Base-by-base conservation (phyloP, 306 rosid genomes). In the Begonia peltatifolia region DNA sequence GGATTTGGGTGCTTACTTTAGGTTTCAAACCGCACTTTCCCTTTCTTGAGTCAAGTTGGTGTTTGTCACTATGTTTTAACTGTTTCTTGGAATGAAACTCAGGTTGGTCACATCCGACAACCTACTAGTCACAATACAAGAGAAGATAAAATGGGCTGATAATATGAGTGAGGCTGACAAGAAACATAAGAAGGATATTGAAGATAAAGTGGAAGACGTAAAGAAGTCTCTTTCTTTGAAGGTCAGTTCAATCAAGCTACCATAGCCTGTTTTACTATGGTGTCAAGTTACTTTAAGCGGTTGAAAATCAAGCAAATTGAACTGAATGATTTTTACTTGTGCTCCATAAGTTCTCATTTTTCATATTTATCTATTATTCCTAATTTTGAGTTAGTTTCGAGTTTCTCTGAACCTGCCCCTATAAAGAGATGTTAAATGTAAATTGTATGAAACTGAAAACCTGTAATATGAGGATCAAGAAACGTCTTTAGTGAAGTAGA, bases 71-170 rank as follows among this genome's bases (percentile, higher is more conserved):
- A 14, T 46, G 12, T 30, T 30, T 5, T 57, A 22, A 48, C 52
- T 49, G 42, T 57, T 42, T 54, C 52, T 49, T 20, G 74, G 61
- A 52, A 41, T 64, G 63, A 64, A 64, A 71, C 56, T 12, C 68
- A 89, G 97, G 97, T 68, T 85, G 78, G 52, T 71, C 70, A 85
- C 90, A 6, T 89, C 97, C 41, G 89, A 83, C 71, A 74, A 74
- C 56, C 69, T 89, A 62, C 93, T 85, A 54, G 74, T 73, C 58
- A 74, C 97, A 53, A 89, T 89, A 66, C 94, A 89, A 78, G 95
- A 89, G 54, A 89, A 83, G 83, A 89, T 89, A 42, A 89, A 75
- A 70, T 89, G 97, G 95, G 95, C 97, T 38, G 94, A 85, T 73
- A 54, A 76, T 12, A 79, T 89, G 94, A 78, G 90, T 53, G 95